These are phyloP conservation scores for Liriodendron chinense DNA, from an alignment of 164 flowering plant genomes.

Conservation along the genomic window DNA sequence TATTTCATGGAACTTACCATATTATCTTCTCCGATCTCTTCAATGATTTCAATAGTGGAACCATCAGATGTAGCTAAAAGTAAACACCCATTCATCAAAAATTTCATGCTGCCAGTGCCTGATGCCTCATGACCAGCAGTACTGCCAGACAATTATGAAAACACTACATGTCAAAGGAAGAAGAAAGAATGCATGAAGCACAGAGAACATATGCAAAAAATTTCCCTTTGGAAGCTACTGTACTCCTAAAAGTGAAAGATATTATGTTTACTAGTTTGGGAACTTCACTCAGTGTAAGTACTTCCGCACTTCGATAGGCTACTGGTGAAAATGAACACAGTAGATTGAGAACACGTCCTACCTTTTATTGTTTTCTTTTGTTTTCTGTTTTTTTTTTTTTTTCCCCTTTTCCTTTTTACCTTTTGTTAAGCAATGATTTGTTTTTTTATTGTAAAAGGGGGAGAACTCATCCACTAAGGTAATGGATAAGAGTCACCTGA, in stretches of 20 bases:
- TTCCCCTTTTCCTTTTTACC: too few species aligned
- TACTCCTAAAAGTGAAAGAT: neutral
- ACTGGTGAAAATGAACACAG: neutral
- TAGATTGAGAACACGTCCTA: neutral
- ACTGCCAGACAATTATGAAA: slow-evolving; percentile 25
- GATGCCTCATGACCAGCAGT: slow-evolving; percentile 60
- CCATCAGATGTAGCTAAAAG: slow-evolving; percentile 53
- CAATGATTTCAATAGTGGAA: slow-evolving; percentile 43
- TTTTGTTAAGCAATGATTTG: too few species aligned
- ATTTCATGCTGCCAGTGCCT: slow-evolving; percentile 54
- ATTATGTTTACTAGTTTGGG: neutral
- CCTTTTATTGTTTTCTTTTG: too few species aligned
- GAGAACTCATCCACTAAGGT: too few species aligned
- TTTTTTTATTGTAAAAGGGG: too few species aligned
- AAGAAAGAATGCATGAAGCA: neutral
- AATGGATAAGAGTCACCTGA: too few species aligned
- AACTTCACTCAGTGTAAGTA: neutral
- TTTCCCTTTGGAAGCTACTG: neutral
- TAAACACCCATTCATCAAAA: slow-evolving; percentile 54
- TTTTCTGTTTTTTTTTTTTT: too few species aligned
- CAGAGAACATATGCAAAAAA: neutral
- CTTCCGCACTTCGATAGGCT: neutral
- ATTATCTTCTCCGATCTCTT: slow-evolving; percentile 50
- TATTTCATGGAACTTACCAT: slow-evolving; percentile 28
- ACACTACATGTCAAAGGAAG: neutral